These are phyloP conservation scores for Babesia divergens DNA, from an alignment of 169 alveolate genomes.

Conservation along the genomic window DNA sequence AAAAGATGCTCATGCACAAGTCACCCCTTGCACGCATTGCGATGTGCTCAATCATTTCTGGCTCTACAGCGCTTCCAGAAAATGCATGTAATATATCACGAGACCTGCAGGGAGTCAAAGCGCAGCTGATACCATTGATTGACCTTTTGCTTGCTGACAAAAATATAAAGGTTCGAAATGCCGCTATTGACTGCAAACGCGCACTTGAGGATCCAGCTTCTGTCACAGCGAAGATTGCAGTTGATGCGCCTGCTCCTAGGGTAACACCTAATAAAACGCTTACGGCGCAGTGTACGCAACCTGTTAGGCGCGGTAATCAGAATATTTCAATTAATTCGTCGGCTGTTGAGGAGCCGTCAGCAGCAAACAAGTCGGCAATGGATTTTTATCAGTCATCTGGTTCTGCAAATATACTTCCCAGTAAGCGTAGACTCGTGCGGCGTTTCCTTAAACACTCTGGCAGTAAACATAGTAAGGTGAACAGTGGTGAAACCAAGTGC, in stretches of 20 bases:
- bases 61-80: constrained; percentile 15
- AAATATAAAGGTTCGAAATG: constrained; percentile 38
- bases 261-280: too few relatives aligned
- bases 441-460: constrained; percentile 2
- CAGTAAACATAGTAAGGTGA: not conserved
- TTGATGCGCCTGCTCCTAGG: not conserved
- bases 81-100: not conserved
- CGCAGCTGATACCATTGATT: not conserved
- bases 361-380: too few relatives aligned
- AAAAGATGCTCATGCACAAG: constrained; percentile 20
- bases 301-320: too few relatives aligned
- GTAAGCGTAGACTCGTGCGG: constrained; percentile 21
- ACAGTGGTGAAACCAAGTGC: too few relatives aligned
- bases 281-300: too few relatives aligned
- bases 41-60: constrained; percentile 39
- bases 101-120: constrained; percentile 1
- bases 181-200: constrained; percentile 7
- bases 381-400: too few relatives aligned
- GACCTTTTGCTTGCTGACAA: constrained; percentile 10
- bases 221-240: not conserved
- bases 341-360: too few relatives aligned
- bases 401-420: too few relatives aligned
- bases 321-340: too few relatives aligned
- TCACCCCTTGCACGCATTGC: constrained; percentile 51
- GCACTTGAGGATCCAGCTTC: constrained; percentile 33